These are phyloP conservation scores for Eucalyptus cloeziana DNA, from an alignment of 345 rosid genomes.

Conservation along the genomic window DNA sequence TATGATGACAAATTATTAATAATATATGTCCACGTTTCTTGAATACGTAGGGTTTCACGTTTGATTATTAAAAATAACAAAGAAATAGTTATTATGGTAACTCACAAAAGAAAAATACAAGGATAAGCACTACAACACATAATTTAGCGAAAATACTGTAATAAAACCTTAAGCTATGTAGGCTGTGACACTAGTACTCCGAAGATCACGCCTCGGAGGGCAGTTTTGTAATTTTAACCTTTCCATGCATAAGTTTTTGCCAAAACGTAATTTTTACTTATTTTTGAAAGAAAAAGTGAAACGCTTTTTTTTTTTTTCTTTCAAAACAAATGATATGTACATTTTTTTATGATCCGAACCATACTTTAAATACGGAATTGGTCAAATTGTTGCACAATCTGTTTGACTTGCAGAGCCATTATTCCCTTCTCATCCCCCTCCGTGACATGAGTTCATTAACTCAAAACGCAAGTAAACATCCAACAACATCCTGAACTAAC, in stretches of 20 bases:
- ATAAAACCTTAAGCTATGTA: neutral
- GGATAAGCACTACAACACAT: neutral
- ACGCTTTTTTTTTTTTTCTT: too few relatives aligned
- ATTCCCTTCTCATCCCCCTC: neutral
- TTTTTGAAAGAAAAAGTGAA: neutral
- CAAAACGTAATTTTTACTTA: neutral
- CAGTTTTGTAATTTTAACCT: neutral
- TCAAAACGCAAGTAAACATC: neutral
- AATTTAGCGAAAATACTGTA: neutral
- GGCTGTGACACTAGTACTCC: neutral
- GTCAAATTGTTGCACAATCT: neutral
- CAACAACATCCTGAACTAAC: neutral
- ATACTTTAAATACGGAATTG: neutral
- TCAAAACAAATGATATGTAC: neutral
- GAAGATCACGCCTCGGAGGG: neutral
- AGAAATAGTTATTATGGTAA: neutral
- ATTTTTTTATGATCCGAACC: too few relatives aligned
- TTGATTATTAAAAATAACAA: neutral
- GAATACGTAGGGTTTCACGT: neutral
- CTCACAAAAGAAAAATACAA: neutral
- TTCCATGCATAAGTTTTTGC: neutral
- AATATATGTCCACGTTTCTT: neutral
- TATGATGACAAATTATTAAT: neutral
- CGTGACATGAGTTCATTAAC: neutral
- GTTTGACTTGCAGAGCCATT: neutral